Evolutionary conservation across 768 basidiomycete genomes (phyloP).

Genomic region (Suillus sp.): DNA sequence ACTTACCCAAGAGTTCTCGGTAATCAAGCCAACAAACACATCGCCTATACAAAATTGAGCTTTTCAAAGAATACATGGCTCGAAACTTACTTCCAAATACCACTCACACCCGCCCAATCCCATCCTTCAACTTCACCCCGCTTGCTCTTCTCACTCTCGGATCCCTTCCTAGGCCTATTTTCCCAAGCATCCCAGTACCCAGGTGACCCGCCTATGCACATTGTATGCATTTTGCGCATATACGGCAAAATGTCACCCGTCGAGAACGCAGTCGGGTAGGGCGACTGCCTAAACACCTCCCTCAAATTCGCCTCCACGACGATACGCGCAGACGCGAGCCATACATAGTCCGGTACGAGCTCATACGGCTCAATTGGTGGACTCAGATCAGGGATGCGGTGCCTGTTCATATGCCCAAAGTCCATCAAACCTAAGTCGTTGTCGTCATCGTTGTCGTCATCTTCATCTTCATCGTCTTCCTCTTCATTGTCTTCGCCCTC

Average conservation of each 20-base stretch:
- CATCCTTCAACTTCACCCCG: constrained; percentile 41
- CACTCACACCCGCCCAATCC: constrained; percentile 62
- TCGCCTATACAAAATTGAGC: constrained; percentile 37
- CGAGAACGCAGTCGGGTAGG: not conserved
- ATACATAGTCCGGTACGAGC: constrained; percentile 51
- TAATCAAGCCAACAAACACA: constrained; percentile 64
- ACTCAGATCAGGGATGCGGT: constrained; percentile 20
- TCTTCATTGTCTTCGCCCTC: constrained; percentile 28
- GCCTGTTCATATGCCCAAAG: constrained; percentile 7
- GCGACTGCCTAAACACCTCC: constrained; percentile 33
- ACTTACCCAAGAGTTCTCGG: constrained; percentile 52
- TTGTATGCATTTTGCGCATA: constrained; percentile 38
- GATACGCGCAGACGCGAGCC: constrained; percentile 50
- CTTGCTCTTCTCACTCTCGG: not conserved
- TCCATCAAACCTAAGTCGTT: constrained; percentile 12
- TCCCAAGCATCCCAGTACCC: constrained; percentile 41
- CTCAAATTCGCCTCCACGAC: constrained; percentile 54
- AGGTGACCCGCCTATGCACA: constrained; percentile 43
- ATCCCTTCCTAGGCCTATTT: constrained; percentile 9
- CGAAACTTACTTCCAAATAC: constrained; percentile 51
- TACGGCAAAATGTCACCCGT: constrained; percentile 27
- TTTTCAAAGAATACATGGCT: not conserved
- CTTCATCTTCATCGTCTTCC: constrained; percentile 17
- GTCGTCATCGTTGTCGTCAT: constrained; percentile 12
- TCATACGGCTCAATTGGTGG: constrained; percentile 30